A percentile compares a stretch with the other conserved stretches of the same genome.
Conservation (phyloP, 73 alveolate species). For the Diophrys sp. region DNA sequence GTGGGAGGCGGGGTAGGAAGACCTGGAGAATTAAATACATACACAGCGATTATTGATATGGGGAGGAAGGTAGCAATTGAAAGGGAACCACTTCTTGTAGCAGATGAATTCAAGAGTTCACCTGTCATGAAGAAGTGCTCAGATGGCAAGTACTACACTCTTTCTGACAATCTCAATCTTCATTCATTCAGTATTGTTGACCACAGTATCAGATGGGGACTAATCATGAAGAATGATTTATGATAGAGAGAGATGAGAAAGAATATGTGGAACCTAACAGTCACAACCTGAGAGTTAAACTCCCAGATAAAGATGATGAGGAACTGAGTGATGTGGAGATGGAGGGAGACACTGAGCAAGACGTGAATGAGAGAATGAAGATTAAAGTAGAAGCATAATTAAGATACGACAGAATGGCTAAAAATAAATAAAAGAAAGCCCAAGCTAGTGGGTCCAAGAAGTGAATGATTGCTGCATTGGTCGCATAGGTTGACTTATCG, state of each 20-base stretch:
- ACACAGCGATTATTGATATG: constrained; percentile 1
- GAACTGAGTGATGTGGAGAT: constrained; percentile 74
- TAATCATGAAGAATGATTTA: neutral
- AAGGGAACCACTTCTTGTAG: neutral
- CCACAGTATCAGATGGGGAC: neutral
- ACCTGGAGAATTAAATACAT: neutral
- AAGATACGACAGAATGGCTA: constrained; percentile 58
- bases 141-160: neutral
- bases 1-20: neutral
- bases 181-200: neutral
- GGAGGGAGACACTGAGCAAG: constrained; percentile 62
- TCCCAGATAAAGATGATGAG: constrained; percentile 67
- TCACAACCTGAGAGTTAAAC: constrained; percentile 69
- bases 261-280: constrained; percentile 43
- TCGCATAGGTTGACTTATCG: no score
- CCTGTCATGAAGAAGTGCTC: neutral
- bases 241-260: constrained; percentile 1
- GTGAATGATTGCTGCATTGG: no score
- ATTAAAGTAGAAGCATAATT: constrained; percentile 55
- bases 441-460: constrained; percentile 3
- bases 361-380: constrained; percentile 57
- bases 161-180: neutral
- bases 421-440: constrained; percentile 35
- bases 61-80: neutral
- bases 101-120: neutral